Conservation (phyloP, 306 rosid species). For the Casuarina equisetifolia region DNA sequence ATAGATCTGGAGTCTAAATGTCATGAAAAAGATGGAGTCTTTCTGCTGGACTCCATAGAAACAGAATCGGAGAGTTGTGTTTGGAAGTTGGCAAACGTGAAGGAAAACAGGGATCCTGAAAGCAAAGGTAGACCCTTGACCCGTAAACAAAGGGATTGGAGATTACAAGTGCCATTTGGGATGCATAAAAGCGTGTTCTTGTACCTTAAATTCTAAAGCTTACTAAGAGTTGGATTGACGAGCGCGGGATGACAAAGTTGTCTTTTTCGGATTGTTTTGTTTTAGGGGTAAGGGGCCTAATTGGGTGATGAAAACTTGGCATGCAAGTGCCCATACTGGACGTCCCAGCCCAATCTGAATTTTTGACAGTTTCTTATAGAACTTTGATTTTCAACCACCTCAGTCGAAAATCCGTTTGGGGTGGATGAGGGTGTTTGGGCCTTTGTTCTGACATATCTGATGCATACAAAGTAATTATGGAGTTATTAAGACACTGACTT, state of each 20-base stretch:
- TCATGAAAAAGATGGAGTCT: conserved; percentile 56
- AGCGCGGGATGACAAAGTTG: conserved; percentile 20
- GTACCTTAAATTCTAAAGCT: conserved; percentile 49
- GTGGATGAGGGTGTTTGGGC: too few relatives aligned
- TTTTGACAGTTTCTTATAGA: too few relatives aligned
- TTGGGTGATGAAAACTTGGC: too few relatives aligned
- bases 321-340: background rate
- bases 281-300: too few relatives aligned
- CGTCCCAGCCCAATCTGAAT: background rate
- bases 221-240: conserved; percentile 2
- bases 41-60: conserved; percentile 63
- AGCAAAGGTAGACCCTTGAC: conserved; percentile 77
- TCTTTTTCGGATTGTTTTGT: background rate
- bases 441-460: too few relatives aligned
- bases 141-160: conserved; percentile 86
- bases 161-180: conserved; percentile 69
- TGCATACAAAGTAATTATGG: too few relatives aligned
- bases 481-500: too few relatives aligned
- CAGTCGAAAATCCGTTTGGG: too few relatives aligned
- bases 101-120: conserved; percentile 71
- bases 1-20: conserved; percentile 44
- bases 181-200: conserved; percentile 67
- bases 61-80: conserved; percentile 57
- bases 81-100: conserved; percentile 89
- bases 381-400: too few relatives aligned